Evolutionary conservation across 495 filamentous ascomycete genomes (phyloP).

Genomic region (Pyrenula massariospora): DNA sequence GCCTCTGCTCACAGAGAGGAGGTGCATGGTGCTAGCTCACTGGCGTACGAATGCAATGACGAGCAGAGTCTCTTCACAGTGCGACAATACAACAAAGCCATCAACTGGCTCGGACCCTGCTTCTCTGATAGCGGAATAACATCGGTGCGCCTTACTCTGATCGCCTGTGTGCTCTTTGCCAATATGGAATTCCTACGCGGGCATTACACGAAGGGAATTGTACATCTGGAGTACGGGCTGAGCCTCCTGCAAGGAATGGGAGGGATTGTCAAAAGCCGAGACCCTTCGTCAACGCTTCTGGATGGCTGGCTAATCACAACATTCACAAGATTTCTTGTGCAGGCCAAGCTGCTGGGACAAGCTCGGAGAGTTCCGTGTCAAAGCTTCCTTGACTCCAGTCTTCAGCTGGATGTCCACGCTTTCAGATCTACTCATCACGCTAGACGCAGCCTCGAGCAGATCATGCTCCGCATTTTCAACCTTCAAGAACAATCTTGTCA

Average conservation of each 20-base stretch:
- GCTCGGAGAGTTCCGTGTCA: background rate
- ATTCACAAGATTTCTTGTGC: background rate
- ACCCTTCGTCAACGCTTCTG: background rate
- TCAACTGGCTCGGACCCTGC: conserved; percentile 10
- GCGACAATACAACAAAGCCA: conserved; percentile 37
- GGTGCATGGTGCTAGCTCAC: conserved; percentile 21
- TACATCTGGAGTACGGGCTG: conserved; percentile 34
- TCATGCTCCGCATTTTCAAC: background rate
- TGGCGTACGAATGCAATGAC: background rate
- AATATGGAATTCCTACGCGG: conserved; percentile 40
- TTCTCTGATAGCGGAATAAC: background rate
- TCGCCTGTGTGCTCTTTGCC: conserved; percentile 37
- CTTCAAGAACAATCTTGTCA: background rate
- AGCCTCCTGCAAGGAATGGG: background rate
- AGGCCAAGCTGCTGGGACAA: background rate
- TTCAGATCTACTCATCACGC: background rate
- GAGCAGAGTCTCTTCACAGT: conserved; percentile 21
- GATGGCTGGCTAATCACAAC: background rate
- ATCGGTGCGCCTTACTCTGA: conserved; percentile 21
- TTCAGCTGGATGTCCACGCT: background rate
- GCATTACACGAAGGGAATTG: conserved; percentile 21
- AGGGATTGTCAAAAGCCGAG: background rate
- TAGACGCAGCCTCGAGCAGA: background rate
- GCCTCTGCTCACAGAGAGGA: conserved; percentile 46
- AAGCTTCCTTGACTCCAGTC: background rate